A percentile compares a stretch with the other conserved stretches of the same genome.
Conservation (phyloP, 176 grass and related monocot species). For the Paspalum vaginatum region DNA sequence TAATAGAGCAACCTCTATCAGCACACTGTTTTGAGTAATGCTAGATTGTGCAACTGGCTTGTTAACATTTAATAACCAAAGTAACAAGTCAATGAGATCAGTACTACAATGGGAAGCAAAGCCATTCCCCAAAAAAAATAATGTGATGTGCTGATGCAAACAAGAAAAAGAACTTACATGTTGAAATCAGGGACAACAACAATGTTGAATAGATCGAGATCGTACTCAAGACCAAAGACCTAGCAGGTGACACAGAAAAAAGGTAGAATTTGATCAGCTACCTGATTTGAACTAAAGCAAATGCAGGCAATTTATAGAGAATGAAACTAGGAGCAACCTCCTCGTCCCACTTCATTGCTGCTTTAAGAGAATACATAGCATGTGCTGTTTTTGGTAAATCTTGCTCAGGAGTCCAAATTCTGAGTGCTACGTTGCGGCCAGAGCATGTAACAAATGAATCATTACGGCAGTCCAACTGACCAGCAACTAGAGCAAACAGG, state of each 20-base stretch:
- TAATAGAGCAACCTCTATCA: constrained; percentile 35
- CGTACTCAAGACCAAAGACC: constrained; percentile 98
- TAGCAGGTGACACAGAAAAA: constrained; percentile 55
- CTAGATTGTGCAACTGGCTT: background rate
- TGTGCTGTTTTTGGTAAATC: constrained; percentile 95
- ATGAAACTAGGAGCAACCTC: constrained; percentile 57
- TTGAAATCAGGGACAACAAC: constrained; percentile 99
- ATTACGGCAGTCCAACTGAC: constrained; percentile 83
- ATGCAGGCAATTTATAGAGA: background rate
- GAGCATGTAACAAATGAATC: constrained; percentile 90
- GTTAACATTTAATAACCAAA: constrained; percentile 1
- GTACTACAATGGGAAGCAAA: background rate
- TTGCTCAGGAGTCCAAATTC: constrained; percentile 94
- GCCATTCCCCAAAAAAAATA: constrained; percentile 9
- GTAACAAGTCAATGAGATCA: background rate
- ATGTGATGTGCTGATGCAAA: constrained; percentile 6
- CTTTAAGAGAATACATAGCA: constrained; percentile 99
- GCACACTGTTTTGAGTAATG: background rate
- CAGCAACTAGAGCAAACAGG: constrained; percentile 97
- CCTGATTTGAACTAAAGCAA: constrained; percentile 23
- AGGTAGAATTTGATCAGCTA: constrained; percentile 35
- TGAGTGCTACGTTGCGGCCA: constrained; percentile 75
- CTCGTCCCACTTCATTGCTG: constrained; percentile 99
- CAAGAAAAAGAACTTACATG: constrained; percentile 64
- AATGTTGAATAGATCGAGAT: constrained; percentile 99